Conservation (phyloP, 345 rosid genomes). For the Barbarea vulgaris region DNA sequence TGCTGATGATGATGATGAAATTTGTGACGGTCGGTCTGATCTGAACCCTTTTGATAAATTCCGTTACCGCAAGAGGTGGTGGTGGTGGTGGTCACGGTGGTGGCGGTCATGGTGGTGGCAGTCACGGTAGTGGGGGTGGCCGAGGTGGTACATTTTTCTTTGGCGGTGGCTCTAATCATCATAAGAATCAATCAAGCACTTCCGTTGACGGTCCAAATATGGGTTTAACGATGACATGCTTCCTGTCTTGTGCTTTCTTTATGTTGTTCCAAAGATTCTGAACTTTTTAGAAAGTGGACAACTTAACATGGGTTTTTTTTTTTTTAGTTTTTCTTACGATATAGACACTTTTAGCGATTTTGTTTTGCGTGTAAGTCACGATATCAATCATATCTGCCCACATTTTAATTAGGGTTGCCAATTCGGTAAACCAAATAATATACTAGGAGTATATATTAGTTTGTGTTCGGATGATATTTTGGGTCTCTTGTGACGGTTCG, state of each 20-base stretch:
- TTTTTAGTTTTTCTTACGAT: background rate
- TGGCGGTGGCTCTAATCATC: background rate
- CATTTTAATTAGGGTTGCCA: no score
- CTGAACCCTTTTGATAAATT: no score
- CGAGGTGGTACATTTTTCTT: background rate
- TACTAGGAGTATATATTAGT: no score
- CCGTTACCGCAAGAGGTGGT: slow-evolving; percentile 2
- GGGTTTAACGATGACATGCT: background rate
- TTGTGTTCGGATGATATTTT: no score
- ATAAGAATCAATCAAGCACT: background rate
- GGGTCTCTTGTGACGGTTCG: no score
- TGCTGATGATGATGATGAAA: no score
- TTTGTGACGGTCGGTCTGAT: no score
- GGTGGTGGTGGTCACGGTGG: background rate
- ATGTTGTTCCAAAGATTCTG: background rate
- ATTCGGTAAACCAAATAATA: no score
- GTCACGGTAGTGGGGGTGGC: no score
- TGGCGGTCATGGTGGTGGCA: no score
- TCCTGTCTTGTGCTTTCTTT: slow-evolving; percentile 3
- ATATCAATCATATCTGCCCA: background rate
- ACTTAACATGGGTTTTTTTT: background rate
- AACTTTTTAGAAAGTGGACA: background rate
- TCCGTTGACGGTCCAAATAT: background rate
- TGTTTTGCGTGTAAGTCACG: background rate
- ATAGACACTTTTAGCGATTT: background rate